A percentile compares a stretch with the other conserved stretches of the same genome.
phyloP scores from a whole-genome alignment of 2,329 filamentous ascomycete genomes.

The Colletotrichum liriopes region DNA sequence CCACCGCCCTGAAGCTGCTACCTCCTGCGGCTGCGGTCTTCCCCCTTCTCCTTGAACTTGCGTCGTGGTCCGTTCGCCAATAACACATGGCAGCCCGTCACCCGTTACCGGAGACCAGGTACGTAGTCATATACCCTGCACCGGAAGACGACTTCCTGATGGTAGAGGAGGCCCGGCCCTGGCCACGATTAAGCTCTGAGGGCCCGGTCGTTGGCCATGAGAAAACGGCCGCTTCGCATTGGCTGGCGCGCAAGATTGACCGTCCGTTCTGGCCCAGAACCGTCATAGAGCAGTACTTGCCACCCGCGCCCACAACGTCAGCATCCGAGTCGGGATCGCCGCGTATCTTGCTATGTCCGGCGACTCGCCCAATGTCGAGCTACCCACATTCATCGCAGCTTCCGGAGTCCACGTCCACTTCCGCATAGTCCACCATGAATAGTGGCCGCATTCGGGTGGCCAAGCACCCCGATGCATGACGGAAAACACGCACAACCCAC shows the following conservation, averaged over 20 bases:
- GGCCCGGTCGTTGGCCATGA: conserved; percentile 10
- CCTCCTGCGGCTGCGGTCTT: not conserved
- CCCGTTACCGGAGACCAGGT: conserved; percentile 19
- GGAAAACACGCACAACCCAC: not conserved
- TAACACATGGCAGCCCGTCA: not conserved
- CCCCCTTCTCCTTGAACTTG: conserved; percentile 19
- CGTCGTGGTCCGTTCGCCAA: conserved; percentile 10
- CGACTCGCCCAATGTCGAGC: not conserved
- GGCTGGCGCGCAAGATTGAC: conserved; percentile 16
- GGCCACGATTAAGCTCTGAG: conserved; percentile 38
- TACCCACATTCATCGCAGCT: conserved; percentile 30
- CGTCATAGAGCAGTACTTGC: conserved; percentile 8
- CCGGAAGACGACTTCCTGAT: conserved; percentile 9
- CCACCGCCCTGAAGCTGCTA: not conserved
- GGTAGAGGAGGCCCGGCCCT: conserved; percentile 22
- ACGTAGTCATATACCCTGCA: conserved; percentile 17
- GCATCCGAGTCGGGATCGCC: not conserved
- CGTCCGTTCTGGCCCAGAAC: not conserved
- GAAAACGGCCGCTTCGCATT: conserved; percentile 29
- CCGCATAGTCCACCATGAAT: conserved; percentile 31
- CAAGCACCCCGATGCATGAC: conserved; percentile 22
- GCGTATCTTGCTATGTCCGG: conserved; percentile 18
- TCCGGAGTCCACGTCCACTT: conserved; percentile 30
- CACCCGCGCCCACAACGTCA: too few species aligned
- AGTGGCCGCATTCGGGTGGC: conserved; percentile 38